Conservation (phyloP, 2,329 filamentous ascomycete genomes). For the Xylariaceae sp. region DNA sequence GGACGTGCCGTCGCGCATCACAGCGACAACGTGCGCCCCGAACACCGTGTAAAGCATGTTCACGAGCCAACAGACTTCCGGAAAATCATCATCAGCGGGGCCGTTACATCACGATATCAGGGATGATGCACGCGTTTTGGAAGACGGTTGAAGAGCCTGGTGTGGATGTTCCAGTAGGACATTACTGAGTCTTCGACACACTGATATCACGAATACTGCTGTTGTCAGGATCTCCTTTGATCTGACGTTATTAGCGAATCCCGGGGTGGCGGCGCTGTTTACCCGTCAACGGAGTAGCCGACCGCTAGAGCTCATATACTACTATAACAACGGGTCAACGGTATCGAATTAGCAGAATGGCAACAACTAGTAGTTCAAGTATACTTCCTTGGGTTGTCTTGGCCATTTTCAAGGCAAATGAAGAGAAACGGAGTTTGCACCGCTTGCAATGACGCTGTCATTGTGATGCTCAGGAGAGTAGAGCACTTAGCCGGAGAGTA, state of each 20-base stretch:
- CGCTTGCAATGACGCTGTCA: no score
- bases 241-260: not conserved
- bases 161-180: slow-evolving; percentile 1
- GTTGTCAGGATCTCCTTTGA: slow-evolving; percentile 12
- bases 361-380: not conserved
- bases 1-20: slow-evolving; percentile 19
- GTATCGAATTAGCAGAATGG: not conserved
- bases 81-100: slow-evolving; percentile 10
- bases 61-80: slow-evolving; percentile 13
- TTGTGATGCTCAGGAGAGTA: no score
- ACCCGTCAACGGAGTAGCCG: not conserved
- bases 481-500: no score
- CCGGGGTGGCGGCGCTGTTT: not conserved
- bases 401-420: not conserved
- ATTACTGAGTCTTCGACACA: slow-evolving; percentile 7
- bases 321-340: not conserved
- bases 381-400: not conserved
- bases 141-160: slow-evolving; percentile 10
- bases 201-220: slow-evolving; percentile 4
- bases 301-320: not conserved
- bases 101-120: slow-evolving; percentile 19
- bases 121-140: slow-evolving; percentile 18
- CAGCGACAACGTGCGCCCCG: slow-evolving; percentile 22
- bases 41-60: slow-evolving; percentile 16
- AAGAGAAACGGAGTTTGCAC: no score